Evolutionary conservation across 129 eudicot species (phyloP).

Genomic region (Saposhnikovia divaricata): DNA sequence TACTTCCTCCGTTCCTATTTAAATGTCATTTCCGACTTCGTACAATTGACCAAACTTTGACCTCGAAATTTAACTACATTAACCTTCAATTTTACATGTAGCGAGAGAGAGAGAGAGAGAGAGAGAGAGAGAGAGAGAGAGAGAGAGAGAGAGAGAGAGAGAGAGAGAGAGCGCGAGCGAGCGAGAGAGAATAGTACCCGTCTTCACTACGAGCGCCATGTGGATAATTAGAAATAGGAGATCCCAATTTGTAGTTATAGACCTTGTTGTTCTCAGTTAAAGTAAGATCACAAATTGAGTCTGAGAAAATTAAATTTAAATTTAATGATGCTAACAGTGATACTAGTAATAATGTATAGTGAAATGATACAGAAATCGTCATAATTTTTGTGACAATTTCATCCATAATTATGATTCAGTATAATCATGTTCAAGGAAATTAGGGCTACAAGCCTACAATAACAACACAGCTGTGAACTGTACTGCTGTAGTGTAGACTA

Average conservation of each 20-base stretch:
- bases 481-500: neutral
- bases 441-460: conserved; percentile 2
- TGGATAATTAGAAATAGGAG: conserved; percentile 44
- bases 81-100: neutral
- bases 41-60: neutral
- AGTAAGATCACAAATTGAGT: conserved; percentile 54
- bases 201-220: conserved; percentile 91
- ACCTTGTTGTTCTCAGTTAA: conserved; percentile 40
- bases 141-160: neutral
- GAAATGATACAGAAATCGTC: conserved; percentile 12
- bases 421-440: neutral
- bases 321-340: conserved; percentile 9
- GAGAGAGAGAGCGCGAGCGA: neutral
- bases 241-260: conserved; percentile 60
- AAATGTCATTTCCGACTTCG: neutral
- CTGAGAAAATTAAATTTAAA: conserved; percentile 19
- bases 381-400: conserved; percentile 16
- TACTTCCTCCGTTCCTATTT: neutral
- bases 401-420: neutral
- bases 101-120: neutral
- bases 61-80: neutral
- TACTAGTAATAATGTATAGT: neutral
- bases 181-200: conserved; percentile 36
- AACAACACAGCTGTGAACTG: neutral
- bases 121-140: neutral